Evolutionary conservation across 225 moss, liverwort and hornwort species (phyloP).

Genomic region (Straminergon stramineum): DNA sequence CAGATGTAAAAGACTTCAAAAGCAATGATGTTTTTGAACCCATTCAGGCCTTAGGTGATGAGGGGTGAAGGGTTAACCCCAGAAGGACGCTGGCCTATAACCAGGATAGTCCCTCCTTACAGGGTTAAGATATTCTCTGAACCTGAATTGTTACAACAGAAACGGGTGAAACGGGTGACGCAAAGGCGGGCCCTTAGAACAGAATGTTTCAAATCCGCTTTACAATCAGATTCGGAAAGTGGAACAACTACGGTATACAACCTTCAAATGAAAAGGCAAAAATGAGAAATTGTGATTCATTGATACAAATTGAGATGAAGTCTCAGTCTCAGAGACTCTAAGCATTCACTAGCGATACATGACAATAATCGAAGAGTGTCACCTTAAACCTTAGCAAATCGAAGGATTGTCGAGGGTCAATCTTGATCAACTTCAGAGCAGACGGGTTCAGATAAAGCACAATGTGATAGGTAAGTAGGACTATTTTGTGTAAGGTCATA

Average conservation of each 20-base stretch:
- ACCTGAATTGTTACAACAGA: neutral
- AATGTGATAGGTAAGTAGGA: neutral
- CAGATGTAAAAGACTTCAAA: too few species aligned
- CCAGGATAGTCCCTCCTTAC: neutral
- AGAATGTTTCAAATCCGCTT: neutral
- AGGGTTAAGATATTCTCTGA: neutral
- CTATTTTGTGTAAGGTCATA: neutral
- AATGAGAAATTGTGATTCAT: neutral
- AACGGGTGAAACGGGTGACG: neutral
- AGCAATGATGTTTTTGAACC: too few species aligned
- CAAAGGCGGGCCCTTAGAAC: neutral
- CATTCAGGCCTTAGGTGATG: too few species aligned
- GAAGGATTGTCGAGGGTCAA: neutral
- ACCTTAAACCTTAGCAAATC: neutral
- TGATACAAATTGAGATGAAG: neutral
- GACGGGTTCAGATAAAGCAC: neutral
- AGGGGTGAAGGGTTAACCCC: too few species aligned
- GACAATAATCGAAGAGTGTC: neutral
- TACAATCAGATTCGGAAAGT: neutral
- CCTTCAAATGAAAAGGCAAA: neutral
- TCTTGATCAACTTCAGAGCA: neutral
- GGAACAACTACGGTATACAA: neutral
- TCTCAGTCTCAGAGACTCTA: neutral
- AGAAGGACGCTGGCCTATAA: neutral
- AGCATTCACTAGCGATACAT: neutral